phyloP scores from a whole-genome alignment of 2,329 filamentous ascomycete species.

The Fusarium robinianum region DNA sequence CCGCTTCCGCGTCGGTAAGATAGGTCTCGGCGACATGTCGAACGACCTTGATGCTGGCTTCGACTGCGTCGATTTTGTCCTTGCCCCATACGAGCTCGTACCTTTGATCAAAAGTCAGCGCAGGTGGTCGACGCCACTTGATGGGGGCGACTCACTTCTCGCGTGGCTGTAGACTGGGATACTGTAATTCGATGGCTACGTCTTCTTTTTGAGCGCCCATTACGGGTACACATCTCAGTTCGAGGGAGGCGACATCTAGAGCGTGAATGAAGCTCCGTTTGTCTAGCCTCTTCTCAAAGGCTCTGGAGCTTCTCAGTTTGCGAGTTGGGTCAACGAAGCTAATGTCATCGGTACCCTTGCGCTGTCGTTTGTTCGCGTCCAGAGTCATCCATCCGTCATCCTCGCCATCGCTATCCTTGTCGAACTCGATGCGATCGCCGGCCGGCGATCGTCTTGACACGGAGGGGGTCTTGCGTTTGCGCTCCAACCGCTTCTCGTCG shows the following conservation, averaged over 20 bases:
- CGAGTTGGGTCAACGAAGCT: constrained; percentile 53
- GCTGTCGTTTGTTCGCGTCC: constrained; percentile 54
- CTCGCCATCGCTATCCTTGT: constrained; percentile 55
- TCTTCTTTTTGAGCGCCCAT: constrained; percentile 56
- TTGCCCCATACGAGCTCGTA: constrained; percentile 74
- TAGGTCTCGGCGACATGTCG: constrained; percentile 75
- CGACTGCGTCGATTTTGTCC: constrained; percentile 76
- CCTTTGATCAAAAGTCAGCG: constrained; percentile 37
- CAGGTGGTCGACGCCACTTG: not conserved
- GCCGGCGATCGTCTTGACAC: constrained; percentile 49
- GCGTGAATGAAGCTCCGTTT: constrained; percentile 61
- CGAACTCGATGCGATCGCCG: constrained; percentile 55
- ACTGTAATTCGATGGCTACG: constrained; percentile 73
- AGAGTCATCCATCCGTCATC: constrained; percentile 58
- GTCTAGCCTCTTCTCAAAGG: constrained; percentile 50
- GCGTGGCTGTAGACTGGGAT: constrained; percentile 73
- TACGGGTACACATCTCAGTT: constrained; percentile 55
- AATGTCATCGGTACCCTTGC: constrained; percentile 47
- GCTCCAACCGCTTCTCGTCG: constrained; percentile 44
- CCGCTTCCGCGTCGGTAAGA: constrained; percentile 70
- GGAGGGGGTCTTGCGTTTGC: constrained; percentile 55
- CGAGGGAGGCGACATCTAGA: constrained; percentile 57
- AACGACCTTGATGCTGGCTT: constrained; percentile 73
- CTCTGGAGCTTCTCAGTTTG: constrained; percentile 50
- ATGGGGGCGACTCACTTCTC: constrained; percentile 60